phyloP scores from a whole-genome alignment of 257 asterid species.

The Lycium ferocissimum region DNA sequence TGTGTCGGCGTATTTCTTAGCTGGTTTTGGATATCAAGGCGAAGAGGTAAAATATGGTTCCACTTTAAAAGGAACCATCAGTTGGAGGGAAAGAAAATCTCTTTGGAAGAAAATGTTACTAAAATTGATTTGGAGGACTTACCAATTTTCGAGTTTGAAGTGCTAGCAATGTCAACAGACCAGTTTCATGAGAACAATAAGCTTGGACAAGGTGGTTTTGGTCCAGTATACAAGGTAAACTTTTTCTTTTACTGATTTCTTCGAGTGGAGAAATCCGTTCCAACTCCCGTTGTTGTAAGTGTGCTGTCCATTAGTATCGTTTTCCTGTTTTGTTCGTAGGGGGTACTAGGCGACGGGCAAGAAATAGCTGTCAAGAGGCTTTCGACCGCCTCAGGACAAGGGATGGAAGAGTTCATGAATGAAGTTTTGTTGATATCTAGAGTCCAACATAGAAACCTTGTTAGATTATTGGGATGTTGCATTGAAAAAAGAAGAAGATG shows the following conservation, averaged over 20 bases:
- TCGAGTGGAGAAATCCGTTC: background rate
- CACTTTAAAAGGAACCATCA: background rate
- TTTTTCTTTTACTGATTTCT: background rate
- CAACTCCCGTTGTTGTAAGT: background rate
- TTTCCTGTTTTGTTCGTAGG: constrained; percentile 40
- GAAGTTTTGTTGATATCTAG: constrained; percentile 64
- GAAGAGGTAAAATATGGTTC: constrained; percentile 42
- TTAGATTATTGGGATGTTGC: constrained; percentile 61
- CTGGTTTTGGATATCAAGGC: constrained; percentile 38
- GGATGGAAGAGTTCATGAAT: constrained; percentile 62
- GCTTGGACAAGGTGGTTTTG: constrained; percentile 77
- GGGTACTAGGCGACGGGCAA: constrained; percentile 53
- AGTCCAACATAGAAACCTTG: constrained; percentile 72
- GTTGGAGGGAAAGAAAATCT: background rate
- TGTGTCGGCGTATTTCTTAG: background rate
- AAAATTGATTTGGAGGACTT: constrained; percentile 40
- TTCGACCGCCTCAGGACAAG: constrained; percentile 62
- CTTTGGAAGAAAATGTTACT: background rate
- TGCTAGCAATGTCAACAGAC: constrained; percentile 54
- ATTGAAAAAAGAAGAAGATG: constrained; percentile 60
- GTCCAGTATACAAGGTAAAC: constrained; percentile 49
- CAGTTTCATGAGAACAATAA: constrained; percentile 46
- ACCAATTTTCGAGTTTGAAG: constrained; percentile 52
- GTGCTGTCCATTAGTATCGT: background rate
- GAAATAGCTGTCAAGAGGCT: constrained; percentile 74